Evolutionary conservation across 2,329 filamentous ascomycete genomes (phyloP).

Genomic region (Fonsecaea erecta): DNA sequence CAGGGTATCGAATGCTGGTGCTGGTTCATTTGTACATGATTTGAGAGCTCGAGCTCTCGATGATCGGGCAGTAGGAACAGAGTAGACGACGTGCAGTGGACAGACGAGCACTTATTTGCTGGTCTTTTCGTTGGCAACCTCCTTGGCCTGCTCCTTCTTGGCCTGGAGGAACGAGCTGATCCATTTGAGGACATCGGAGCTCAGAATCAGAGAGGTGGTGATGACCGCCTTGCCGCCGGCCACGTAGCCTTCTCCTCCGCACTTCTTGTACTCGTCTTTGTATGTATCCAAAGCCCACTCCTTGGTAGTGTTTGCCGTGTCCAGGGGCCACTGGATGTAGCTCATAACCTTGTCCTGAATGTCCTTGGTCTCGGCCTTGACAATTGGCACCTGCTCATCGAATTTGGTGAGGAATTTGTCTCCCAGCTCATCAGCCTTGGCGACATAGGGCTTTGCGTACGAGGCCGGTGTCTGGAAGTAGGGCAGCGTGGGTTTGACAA

Average conservation of each 20-base stretch:
- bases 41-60: neutral
- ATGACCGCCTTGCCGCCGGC: constrained; percentile 72
- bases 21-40: constrained; percentile 18
- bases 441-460: constrained; percentile 82
- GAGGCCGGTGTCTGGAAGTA: constrained; percentile 79
- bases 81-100: neutral
- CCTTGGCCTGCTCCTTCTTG: constrained; percentile 67
- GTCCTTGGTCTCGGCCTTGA: constrained; percentile 76
- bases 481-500: constrained; percentile 78
- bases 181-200: constrained; percentile 67
- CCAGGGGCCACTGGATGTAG: constrained; percentile 65
- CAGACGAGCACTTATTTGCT: constrained; percentile 19
- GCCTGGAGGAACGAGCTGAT: constrained; percentile 62
- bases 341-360: constrained; percentile 68
- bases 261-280: constrained; percentile 53
- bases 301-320: constrained; percentile 64
- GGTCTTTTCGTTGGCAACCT: constrained; percentile 43
- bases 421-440: constrained; percentile 77
- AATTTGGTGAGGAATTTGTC: constrained; percentile 72
- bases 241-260: constrained; percentile 63
- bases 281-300: constrained; percentile 51
- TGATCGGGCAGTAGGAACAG: neutral
- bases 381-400: constrained; percentile 71
- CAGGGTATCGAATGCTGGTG: constrained; percentile 23
- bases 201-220: constrained; percentile 69